These are phyloP conservation scores for Emmonsia crescens DNA, from an alignment of 2,329 filamentous ascomycete genomes.

Conservation along the genomic window DNA sequence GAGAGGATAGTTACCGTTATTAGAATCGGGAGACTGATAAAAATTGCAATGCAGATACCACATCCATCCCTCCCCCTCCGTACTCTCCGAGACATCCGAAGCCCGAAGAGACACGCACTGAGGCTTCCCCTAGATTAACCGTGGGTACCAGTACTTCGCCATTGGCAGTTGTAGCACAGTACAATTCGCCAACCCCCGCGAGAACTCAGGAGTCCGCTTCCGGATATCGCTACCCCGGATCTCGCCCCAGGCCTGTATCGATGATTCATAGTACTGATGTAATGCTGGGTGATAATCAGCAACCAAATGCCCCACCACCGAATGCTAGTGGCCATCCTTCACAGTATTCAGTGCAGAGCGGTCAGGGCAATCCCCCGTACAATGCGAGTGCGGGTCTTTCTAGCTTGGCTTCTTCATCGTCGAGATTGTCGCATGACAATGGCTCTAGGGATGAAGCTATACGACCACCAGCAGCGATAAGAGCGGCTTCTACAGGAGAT, in stretches of 20 bases:
- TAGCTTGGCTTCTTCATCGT: slow-evolving; percentile 2
- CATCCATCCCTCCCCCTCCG: slow-evolving; percentile 10
- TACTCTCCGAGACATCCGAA: slow-evolving; percentile 10
- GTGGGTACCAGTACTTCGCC: neutral
- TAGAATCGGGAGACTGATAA: neutral
- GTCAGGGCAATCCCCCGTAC: neutral
- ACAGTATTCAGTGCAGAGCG: neutral
- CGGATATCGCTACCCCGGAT: slow-evolving; percentile 4
- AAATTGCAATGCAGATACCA: neutral
- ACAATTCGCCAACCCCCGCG: neutral
- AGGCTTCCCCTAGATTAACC: neutral
- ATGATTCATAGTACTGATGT: slow-evolving; percentile 6
- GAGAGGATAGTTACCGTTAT: neutral
- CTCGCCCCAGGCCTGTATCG: slow-evolving; percentile 8
- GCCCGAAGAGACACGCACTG: neutral
- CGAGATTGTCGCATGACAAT: neutral
- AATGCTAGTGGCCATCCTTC: neutral
- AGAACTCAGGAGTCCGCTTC: neutral
- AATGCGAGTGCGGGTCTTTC: neutral
- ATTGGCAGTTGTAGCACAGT: neutral
- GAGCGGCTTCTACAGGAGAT: slow-evolving; percentile 37
- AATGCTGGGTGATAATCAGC: neutral
- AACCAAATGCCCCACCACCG: neutral
- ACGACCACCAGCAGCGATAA: slow-evolving; percentile 31
- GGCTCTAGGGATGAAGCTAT: slow-evolving; percentile 15